phyloP scores from a whole-genome alignment of 2,329 filamentous ascomycete genomes.

The Canariomyces notabilis region DNA sequence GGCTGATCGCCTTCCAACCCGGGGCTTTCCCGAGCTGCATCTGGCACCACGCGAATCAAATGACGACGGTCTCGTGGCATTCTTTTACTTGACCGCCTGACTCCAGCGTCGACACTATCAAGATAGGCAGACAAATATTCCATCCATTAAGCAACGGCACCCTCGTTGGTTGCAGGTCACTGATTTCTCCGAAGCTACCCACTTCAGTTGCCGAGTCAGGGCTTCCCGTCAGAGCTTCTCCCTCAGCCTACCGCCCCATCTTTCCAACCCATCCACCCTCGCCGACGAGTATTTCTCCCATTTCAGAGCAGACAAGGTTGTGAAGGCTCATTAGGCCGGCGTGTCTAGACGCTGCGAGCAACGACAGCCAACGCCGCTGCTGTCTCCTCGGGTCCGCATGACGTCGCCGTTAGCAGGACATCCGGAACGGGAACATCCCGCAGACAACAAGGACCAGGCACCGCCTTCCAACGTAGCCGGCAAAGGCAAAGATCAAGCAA shows the following conservation, averaged over 20 bases:
- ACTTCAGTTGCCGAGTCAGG: conserved; percentile 1
- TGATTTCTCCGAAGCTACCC: not conserved
- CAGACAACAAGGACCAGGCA: conserved; percentile 22
- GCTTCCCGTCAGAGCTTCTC: too few relatives aligned
- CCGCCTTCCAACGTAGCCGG: conserved; percentile 3
- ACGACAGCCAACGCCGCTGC: conserved; percentile 2
- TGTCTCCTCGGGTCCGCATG: conserved; percentile 30
- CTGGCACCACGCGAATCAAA: conserved; percentile 12
- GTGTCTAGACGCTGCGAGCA: not conserved
- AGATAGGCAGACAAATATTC: too few relatives aligned
- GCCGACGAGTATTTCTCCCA: not conserved
- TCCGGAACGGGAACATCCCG: conserved; percentile 28
- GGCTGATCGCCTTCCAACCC: not conserved
- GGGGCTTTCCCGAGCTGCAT: conserved; percentile 6
- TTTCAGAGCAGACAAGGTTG: not conserved
- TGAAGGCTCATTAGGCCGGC: not conserved
- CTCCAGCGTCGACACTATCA: conserved; percentile 4
- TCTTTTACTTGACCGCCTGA: conserved; percentile 26
- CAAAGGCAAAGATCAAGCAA: conserved; percentile 10
- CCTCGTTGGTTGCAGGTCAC: not conserved
- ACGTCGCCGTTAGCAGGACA: conserved; percentile 35
- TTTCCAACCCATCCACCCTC: not conserved
- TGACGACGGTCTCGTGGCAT: conserved; percentile 28
- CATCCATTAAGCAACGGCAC: not conserved
- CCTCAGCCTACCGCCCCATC: not conserved